A percentile compares a stretch with the other conserved stretches of the same genome.
Evolutionary conservation across 495 filamentous ascomycete species (phyloP).

Genomic region (Parachaetomium inaequale): DNA sequence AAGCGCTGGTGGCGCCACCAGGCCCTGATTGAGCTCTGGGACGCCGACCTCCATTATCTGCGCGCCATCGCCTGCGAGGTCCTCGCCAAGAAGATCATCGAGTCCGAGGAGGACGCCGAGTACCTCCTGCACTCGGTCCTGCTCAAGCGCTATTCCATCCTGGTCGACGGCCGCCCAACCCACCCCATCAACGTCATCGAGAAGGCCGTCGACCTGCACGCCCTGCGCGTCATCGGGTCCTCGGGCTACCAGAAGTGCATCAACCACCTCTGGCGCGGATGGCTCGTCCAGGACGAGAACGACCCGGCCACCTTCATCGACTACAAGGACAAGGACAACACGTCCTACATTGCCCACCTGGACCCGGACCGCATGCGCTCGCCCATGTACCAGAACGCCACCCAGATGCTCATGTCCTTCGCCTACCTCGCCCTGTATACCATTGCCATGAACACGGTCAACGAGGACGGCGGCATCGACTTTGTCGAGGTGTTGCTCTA

Average conservation of each 20-base stretch:
- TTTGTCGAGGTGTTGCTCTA: conserved; percentile 82
- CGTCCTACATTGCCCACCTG: conserved; percentile 72
- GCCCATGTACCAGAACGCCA: conserved; percentile 84
- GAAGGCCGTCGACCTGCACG: conserved; percentile 87
- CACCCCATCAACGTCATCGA: conserved; percentile 82
- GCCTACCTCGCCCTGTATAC: conserved; percentile 84
- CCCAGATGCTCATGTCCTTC: conserved; percentile 78
- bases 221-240: conserved; percentile 77
- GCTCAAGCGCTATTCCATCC: conserved; percentile 86
- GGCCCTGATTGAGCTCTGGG: conserved; percentile 78
- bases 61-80: conserved; percentile 86
- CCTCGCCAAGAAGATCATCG: conserved; percentile 92
- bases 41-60: conserved; percentile 75
- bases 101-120: conserved; percentile 68
- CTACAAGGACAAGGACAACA: conserved; percentile 73
- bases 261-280: conserved; percentile 86
- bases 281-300: conserved; percentile 90
- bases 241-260: conserved; percentile 96
- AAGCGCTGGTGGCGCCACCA: conserved; percentile 89
- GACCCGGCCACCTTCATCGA: conserved; percentile 82
- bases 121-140: conserved; percentile 76
- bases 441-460: conserved; percentile 86
- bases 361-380: conserved; percentile 92
- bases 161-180: conserved; percentile 66
- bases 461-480: conserved; percentile 71